A percentile compares a stretch with the other conserved stretches of the same genome.
These are phyloP conservation scores for Cyberlindnera mycetangii DNA, from an alignment of 805 yeast species.

Conservation along the genomic window DNA sequence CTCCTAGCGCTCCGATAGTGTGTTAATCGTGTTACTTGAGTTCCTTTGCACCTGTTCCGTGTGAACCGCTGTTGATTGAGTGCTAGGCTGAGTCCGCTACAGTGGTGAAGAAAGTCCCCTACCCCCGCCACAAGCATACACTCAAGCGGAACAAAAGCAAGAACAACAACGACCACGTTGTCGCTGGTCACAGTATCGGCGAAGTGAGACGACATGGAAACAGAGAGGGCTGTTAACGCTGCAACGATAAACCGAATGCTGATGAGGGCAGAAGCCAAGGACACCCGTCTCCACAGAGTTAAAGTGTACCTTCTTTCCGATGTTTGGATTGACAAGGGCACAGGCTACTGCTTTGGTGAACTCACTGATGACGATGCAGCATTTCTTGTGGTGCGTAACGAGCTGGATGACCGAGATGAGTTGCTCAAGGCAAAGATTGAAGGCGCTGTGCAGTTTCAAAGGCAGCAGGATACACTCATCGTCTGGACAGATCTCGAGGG, in stretches of 20 bases:
- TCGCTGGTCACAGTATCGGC: neutral
- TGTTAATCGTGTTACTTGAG: neutral
- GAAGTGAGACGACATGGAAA: neutral
- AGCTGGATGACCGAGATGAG: conserved; percentile 53
- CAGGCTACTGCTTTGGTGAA: conserved; percentile 85
- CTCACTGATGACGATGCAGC: conserved; percentile 41
- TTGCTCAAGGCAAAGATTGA: conserved; percentile 65
- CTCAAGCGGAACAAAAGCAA: neutral
- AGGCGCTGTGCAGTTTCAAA: conserved; percentile 79
- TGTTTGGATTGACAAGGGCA: conserved; percentile 90
- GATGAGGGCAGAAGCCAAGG: conserved; percentile 3
- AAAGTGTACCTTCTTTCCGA: conserved; percentile 83
- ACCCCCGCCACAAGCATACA: neutral
- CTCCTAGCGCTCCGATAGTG: neutral
- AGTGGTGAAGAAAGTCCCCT: too few relatives aligned
- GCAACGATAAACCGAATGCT: neutral
- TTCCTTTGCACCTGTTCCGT: neutral
- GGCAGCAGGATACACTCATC: conserved; percentile 90
- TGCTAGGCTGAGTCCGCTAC: neutral
- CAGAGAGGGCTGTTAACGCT: neutral
- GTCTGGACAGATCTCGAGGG: conserved; percentile 85
- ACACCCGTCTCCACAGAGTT: conserved; percentile 64
- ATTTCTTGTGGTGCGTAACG: conserved; percentile 69
- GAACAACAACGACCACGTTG: neutral
- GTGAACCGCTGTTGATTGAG: neutral